These are phyloP conservation scores for Lactarius pseudohatsudake DNA, from an alignment of 768 basidiomycete species.

Conservation along the genomic window DNA sequence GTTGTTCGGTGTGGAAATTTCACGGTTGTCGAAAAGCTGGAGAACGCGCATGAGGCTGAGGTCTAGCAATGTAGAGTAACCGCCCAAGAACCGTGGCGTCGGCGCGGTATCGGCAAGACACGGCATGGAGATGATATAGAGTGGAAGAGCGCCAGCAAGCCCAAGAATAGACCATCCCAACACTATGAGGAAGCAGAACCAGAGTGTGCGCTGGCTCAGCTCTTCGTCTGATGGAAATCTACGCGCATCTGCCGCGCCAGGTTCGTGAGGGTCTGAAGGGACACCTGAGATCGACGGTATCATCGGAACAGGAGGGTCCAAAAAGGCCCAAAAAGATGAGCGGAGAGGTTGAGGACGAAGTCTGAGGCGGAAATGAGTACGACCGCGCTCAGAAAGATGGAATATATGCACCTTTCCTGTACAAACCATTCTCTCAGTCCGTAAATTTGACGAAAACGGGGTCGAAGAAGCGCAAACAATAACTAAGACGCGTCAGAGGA, in stretches of 20 bases:
- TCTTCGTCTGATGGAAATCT: conserved; percentile 76
- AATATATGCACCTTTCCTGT: conserved; percentile 55
- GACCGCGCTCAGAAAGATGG: too few relatives aligned
- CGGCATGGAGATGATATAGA: conserved; percentile 67
- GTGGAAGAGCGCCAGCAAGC: conserved; percentile 67
- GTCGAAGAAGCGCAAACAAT: conserved; percentile 65
- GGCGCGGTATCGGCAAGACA: conserved; percentile 59
- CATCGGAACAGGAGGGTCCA: conserved; percentile 68
- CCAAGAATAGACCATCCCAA: conserved; percentile 69
- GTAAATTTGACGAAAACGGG: conserved; percentile 71
- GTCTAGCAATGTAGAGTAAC: conserved; percentile 69
- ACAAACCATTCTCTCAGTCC: conserved; percentile 77
- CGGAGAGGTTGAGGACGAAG: conserved; percentile 63
- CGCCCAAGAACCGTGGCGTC: conserved; percentile 50
- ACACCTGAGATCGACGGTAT: conserved; percentile 58
- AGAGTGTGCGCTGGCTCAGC: conserved; percentile 68
- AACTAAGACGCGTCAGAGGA: conserved; percentile 41
- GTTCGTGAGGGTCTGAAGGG: conserved; percentile 54
- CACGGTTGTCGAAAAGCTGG: conserved; percentile 51
- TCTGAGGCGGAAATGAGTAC: conserved; percentile 38
- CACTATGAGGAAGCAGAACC: conserved; percentile 61
- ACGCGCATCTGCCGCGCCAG: conserved; percentile 48
- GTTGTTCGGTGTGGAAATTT: conserved; percentile 36
- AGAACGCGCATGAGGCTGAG: conserved; percentile 76
- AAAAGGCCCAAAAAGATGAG: conserved; percentile 60